These are phyloP conservation scores for Ophiostoma fasciatum DNA, from an alignment of 2,329 filamentous ascomycete genomes.

Conservation along the genomic window DNA sequence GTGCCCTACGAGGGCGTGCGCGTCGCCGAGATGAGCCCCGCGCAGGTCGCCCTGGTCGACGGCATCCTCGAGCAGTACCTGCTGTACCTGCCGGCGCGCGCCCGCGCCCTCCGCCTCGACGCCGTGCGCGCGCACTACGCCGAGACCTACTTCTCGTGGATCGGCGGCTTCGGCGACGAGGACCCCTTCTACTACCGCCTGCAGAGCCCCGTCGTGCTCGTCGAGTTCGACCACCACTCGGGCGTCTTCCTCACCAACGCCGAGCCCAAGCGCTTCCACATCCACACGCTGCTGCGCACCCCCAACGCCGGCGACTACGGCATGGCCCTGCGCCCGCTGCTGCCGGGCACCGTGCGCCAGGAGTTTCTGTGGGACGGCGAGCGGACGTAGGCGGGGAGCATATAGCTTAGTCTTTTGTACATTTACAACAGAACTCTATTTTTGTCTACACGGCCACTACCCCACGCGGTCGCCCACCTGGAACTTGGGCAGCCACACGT, in stretches of 20 bases:
- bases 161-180: conserved; percentile 49
- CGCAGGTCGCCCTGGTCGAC: conserved; percentile 39
- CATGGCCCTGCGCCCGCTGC: conserved; percentile 28
- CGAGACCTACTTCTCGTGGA: conserved; percentile 74
- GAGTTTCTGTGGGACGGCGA: too few species aligned
- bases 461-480: too few species aligned
- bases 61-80: conserved; percentile 49
- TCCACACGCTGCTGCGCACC: conserved; percentile 57
- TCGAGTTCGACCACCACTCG: conserved; percentile 66
- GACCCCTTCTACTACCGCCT: conserved; percentile 68
- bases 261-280: conserved; percentile 64
- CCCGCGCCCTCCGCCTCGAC: conserved; percentile 38
- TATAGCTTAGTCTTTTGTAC: too few species aligned
- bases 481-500: too few species aligned
- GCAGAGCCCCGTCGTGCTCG: conserved; percentile 58
- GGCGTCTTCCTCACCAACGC: conserved; percentile 63
- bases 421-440: too few species aligned
- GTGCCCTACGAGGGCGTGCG: conserved; percentile 59
- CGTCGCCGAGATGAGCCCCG: conserved; percentile 30
- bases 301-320: conserved; percentile 71
- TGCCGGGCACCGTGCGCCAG: conserved; percentile 12
- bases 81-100: conserved; percentile 46
- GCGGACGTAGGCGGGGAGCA: too few species aligned
- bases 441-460: too few species aligned
- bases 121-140: conserved; percentile 39